These are phyloP conservation scores for Xanthoceras sorbifolium DNA, from an alignment of 345 rosid genomes.

Conservation along the genomic window DNA sequence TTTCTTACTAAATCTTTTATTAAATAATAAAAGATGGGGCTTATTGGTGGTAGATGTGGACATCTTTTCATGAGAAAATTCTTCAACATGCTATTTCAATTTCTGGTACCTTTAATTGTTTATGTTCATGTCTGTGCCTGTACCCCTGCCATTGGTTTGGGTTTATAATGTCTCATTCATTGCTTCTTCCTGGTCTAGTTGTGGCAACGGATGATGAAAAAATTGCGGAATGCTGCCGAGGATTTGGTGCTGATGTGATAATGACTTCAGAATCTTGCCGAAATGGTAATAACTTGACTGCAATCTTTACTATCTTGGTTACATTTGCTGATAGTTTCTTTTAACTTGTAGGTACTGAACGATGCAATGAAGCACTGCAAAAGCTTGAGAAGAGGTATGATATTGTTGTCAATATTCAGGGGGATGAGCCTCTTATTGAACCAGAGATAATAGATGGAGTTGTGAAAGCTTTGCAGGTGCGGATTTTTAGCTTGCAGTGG, in stretches of 20 bases:
- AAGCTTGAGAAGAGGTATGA: conserved; percentile 87
- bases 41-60: background rate
- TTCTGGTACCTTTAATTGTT: background rate
- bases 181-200: conserved; percentile 44
- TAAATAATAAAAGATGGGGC: no score
- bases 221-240: conserved; percentile 93
- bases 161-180: conserved; percentile 3
- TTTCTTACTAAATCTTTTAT: background rate
- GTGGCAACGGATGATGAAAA: conserved; percentile 93
- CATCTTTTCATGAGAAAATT: background rate
- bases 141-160: background rate
- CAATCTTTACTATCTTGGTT: background rate
- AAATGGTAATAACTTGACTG: conserved; percentile 56
- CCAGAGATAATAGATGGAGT: conserved; percentile 96
- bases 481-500: background rate
- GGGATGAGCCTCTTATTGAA: conserved; percentile 94
- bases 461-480: conserved; percentile 90
- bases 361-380: conserved; percentile 87
- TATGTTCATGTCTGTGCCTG: background rate
- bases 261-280: conserved; percentile 94
- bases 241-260: conserved; percentile 92
- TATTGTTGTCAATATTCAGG: conserved; percentile 91
- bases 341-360: conserved; percentile 63
- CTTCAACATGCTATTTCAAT: background rate
- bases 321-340: conserved; percentile 17